Percentiles rank a stretch among this genome's conserved stretches.
Conservation (phyloP, 345 rosid species). For the Erucastrum elatum region DNA sequence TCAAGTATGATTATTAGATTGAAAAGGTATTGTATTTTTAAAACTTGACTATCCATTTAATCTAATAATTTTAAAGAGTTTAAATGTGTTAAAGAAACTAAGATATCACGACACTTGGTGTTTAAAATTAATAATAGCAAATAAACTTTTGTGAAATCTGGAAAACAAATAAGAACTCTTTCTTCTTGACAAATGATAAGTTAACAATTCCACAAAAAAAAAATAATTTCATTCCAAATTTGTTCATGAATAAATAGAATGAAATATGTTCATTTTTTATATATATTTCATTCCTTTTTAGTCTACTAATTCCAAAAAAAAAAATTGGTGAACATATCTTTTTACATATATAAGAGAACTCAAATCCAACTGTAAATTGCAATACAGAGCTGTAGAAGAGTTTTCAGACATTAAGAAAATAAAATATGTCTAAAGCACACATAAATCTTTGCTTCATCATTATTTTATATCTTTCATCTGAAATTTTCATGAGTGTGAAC, state of each 20-base stretch:
- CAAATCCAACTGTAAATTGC: not conserved
- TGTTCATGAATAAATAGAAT: not conserved
- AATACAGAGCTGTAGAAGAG: not conserved
- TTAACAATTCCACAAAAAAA: not conserved
- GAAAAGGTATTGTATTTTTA: not conserved
- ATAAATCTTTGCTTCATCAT: conserved; percentile 15
- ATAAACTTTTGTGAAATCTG: not conserved
- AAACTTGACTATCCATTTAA: no score
- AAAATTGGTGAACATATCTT: not conserved
- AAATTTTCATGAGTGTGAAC: not conserved
- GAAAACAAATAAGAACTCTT: no score
- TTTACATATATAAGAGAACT: not conserved
- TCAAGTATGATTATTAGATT: not conserved
- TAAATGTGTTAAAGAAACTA: no score
- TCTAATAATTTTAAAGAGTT: not conserved
- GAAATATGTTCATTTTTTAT: not conserved
- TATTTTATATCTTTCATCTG: conserved; percentile 3
- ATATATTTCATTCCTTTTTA: not conserved
- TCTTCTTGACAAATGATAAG: no score
- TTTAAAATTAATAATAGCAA: not conserved
- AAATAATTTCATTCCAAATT: not conserved
- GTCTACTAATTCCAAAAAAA: not conserved
- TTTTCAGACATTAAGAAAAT: not conserved
- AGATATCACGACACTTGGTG: not conserved
- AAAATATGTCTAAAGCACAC: conserved; percentile 21